A percentile compares a stretch with the other conserved stretches of the same genome.
These are phyloP conservation scores for Pichia cabralensis DNA, from an alignment of 805 yeast species.

Conservation along the genomic window DNA sequence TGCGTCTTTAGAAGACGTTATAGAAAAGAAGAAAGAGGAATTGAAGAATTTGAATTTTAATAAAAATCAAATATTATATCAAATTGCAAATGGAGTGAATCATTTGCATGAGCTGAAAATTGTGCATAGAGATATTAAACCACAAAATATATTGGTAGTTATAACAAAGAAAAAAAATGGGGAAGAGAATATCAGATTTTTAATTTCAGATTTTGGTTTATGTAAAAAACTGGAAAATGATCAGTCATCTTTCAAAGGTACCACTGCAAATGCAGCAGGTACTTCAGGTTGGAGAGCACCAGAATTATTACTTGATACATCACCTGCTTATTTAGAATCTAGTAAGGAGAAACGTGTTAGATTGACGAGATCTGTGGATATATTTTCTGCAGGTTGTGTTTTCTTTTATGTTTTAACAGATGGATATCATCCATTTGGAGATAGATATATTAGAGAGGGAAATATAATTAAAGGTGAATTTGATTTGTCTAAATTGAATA, in stretches of 20 bases:
- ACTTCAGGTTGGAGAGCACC: conserved; percentile 99
- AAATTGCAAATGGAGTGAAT: conserved; percentile 74
- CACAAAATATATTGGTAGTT: conserved; percentile 85
- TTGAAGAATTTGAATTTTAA: conserved; percentile 32
- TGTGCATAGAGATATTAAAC: conserved; percentile 91
- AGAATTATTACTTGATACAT: conserved; percentile 49
- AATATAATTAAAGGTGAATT: conserved; percentile 67
- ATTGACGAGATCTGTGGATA: conserved; percentile 82
- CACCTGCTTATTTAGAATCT: conserved; percentile 16
- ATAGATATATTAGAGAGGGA: conserved; percentile 75
- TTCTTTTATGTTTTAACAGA: conserved; percentile 75
- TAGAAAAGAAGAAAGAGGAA: conserved; percentile 40
- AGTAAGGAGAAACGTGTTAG: conserved; percentile 34
- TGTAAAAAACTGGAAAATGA: conserved; percentile 88
- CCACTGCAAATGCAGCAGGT: conserved; percentile 89
- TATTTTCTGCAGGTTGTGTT: conserved; percentile 91
- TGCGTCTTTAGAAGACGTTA: conserved; percentile 78
- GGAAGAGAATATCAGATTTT: conserved; percentile 39
- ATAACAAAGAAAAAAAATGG: conserved; percentile 40
- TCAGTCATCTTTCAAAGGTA: conserved; percentile 88
- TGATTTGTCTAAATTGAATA: conserved; percentile 37
- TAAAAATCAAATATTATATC: conserved; percentile 50
- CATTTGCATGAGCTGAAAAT: conserved; percentile 84
- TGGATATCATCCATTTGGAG: conserved; percentile 95
- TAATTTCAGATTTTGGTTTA: conserved; percentile 92